Percentiles rank a stretch among this genome's conserved stretches.
Conservation (phyloP, 352 stramenopile genomes). For the Blastocystis hominis region DNA sequence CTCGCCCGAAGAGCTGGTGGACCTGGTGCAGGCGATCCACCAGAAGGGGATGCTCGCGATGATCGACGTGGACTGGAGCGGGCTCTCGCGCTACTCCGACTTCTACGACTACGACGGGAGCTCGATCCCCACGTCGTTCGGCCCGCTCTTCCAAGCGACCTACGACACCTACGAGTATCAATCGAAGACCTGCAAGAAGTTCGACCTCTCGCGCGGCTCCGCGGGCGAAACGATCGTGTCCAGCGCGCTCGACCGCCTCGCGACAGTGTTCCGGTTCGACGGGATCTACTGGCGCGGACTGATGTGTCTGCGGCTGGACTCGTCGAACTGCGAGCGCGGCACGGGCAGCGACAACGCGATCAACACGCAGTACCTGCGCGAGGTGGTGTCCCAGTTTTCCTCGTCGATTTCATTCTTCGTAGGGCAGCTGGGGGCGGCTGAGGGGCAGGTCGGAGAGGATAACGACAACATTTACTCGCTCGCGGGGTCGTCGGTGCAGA, state of each 20-base stretch:
- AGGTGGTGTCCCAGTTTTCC: neutral
- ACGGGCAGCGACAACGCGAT: neutral
- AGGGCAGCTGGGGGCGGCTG: neutral
- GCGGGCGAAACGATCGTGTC: neutral
- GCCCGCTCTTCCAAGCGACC: neutral
- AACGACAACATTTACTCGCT: slow-evolving; percentile 1
- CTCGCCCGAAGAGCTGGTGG: neutral
- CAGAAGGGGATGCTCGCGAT: neutral
- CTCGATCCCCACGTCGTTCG: neutral
- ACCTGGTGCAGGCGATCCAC: neutral
- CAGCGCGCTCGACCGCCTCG: neutral
- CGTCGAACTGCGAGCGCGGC: neutral
- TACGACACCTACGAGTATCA: neutral
- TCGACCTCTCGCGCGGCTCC: neutral
- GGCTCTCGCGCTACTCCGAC: neutral
- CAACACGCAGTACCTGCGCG: neutral
- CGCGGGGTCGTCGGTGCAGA: neutral
- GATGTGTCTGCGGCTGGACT: slow-evolving; percentile 18
- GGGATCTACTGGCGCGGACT: slow-evolving; percentile 21
- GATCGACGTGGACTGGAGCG: neutral
- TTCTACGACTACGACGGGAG: slow-evolving; percentile 41
- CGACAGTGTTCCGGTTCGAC: neutral
- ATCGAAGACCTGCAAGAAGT: neutral
- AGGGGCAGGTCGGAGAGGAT: neutral
- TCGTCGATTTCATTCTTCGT: neutral